Conservation (phyloP, 2,329 filamentous ascomycete species). For the Penicillium expansum region DNA sequence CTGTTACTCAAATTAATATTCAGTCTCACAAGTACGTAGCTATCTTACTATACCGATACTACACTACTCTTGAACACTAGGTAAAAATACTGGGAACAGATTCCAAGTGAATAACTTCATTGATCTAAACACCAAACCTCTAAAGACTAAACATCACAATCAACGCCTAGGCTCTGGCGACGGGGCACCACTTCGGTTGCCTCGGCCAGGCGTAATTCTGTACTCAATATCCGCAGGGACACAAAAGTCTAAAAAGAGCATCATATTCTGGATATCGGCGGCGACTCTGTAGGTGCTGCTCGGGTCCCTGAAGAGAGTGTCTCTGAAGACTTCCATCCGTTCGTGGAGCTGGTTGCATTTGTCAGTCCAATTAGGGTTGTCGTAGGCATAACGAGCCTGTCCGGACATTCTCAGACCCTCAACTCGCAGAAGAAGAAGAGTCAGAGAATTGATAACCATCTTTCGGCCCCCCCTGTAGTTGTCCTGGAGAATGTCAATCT, state of each 20-base stretch:
- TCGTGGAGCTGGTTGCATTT: neutral
- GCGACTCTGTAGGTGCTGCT: neutral
- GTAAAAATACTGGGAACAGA: neutral
- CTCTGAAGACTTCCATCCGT: neutral
- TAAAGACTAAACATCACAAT: neutral
- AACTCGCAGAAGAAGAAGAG: neutral
- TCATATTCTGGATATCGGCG: neutral
- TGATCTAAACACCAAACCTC: neutral
- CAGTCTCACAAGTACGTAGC: too few species aligned
- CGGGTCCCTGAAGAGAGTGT: neutral
- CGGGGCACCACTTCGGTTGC: slow-evolving; percentile 6
- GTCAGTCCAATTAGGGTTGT: neutral
- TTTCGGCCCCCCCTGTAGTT: neutral
- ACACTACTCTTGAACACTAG: neutral
- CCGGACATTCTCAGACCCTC: neutral
- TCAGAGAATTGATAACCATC: neutral
- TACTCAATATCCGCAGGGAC: neutral
- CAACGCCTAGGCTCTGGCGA: slow-evolving; percentile 1
- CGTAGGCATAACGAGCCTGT: neutral
- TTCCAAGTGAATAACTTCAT: neutral
- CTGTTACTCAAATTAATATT: too few species aligned
- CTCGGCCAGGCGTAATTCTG: neutral
- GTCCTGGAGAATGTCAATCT: slow-evolving; percentile 4
- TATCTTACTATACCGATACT: neutral
- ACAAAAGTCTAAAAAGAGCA: neutral